phyloP scores from a whole-genome alignment of 805 yeast species.

The Cyberlindnera sargentensis region DNA sequence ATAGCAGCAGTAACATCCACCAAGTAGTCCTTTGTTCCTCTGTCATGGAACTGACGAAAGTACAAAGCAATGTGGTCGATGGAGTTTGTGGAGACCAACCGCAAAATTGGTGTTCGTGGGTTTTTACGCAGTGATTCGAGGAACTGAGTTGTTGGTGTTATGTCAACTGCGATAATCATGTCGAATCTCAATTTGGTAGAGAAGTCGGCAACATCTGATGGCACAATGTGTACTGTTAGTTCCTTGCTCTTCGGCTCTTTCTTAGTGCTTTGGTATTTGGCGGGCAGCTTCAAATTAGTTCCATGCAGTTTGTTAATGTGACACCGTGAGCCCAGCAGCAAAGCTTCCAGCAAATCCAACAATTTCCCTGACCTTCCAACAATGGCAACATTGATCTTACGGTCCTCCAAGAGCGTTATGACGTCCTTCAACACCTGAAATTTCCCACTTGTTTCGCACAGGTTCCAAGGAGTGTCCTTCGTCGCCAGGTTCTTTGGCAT shows the following conservation, averaged over 20 bases:
- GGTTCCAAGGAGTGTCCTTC: conserved; percentile 61
- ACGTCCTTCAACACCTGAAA: conserved; percentile 65
- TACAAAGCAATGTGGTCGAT: conserved; percentile 71
- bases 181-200: conserved; percentile 35
- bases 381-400: conserved; percentile 51
- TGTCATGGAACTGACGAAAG: conserved; percentile 31
- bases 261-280: conserved; percentile 17
- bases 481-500: conserved; percentile 73
- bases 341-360: conserved; percentile 67
- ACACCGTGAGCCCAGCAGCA: conserved; percentile 55
- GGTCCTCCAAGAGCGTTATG: conserved; percentile 44
- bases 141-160: conserved; percentile 39
- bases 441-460: conserved; percentile 79
- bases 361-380: conserved; percentile 64
- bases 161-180: conserved; percentile 56
- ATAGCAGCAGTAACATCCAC: conserved; percentile 73
- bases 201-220: conserved; percentile 12
- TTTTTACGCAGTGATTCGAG: conserved; percentile 26
- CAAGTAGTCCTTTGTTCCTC: conserved; percentile 37
- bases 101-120: conserved; percentile 46
- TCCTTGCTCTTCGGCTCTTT: conserved; percentile 18
- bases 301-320: conserved; percentile 58
- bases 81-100: conserved; percentile 71
- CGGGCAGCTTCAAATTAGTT: conserved; percentile 46
- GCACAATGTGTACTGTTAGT: conserved; percentile 16